phyloP scores from a whole-genome alignment of 2,329 filamentous ascomycete species.

The Stagonosporopsis chrysanthemi region DNA sequence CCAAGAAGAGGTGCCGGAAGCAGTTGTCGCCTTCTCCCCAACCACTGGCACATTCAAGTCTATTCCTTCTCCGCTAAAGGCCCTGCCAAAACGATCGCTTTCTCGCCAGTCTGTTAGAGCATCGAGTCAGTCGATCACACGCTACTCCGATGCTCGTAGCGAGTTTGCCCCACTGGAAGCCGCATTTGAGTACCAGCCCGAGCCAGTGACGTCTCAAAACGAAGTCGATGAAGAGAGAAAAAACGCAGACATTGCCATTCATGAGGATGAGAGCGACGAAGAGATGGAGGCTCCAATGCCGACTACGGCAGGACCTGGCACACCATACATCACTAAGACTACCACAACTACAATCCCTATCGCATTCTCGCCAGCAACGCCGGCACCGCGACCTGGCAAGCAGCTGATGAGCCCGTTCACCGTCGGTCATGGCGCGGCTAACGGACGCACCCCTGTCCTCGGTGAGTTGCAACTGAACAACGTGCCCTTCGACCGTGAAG shows the following conservation, averaged over 20 bases:
- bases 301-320: conserved; percentile 37
- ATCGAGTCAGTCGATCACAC: conserved; percentile 28
- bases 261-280: conserved; percentile 47
- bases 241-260: conserved; percentile 33
- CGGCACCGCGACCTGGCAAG: conserved; percentile 40
- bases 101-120: conserved; percentile 15
- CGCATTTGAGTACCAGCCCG: conserved; percentile 19
- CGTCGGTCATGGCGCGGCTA: conserved; percentile 43
- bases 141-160: conserved; percentile 34
- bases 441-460: conserved; percentile 39
- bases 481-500: conserved; percentile 64
- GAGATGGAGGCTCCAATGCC: conserved; percentile 34
- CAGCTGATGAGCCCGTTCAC: conserved; percentile 46
- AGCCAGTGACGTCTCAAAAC: not conserved
- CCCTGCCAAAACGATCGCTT: conserved; percentile 25
- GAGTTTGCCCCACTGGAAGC: conserved; percentile 18
- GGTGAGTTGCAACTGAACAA: conserved; percentile 46
- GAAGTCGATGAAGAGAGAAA: conserved; percentile 25
- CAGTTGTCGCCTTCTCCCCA: conserved; percentile 45
- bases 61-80: conserved; percentile 42
- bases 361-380: conserved; percentile 53
- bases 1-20: conserved; percentile 25
- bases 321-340: conserved; percentile 47
- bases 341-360: conserved; percentile 59
- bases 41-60: conserved; percentile 49